Evolutionary conservation across 305 asterid genomes (phyloP), one percentile per base, ranked within the genome.

Genomic region (Caryopteris hybrid): DNA sequence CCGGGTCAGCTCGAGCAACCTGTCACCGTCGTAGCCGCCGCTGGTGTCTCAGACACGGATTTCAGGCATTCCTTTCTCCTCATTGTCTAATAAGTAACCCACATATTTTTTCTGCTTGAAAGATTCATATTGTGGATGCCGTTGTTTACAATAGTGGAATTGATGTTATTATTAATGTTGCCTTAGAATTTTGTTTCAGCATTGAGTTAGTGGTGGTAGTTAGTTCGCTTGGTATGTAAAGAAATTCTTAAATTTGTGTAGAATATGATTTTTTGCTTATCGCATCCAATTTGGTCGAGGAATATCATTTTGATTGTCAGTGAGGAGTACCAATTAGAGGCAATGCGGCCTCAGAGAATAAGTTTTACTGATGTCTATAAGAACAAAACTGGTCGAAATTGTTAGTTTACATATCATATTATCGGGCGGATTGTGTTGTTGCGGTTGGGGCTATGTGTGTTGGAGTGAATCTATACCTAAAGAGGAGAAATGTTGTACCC

Each of bases 31-130:
- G 77, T 73, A 29, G 95, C 96, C 61, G 89, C 86, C 45, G 72
- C 90, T 5, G 93, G 97, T 42, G 81, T 92, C 78, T 85, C 95
- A 12, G 82, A 80, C 43, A 55, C 85, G 48, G 91, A 88, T 51
- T 90, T 92, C 85, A 83, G 89, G 98, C 67, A 67, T 47, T 64
- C 25, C 0, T 7, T 61, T 17, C 27, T 8, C 53, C 58, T 29
- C 36, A 25, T 41, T 43, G 29, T 69, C 42, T 21, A 8, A 16
- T 64, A 11, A 5, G 5, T 53, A 23, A 29, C 34, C 33, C 69
- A 43, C 29, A 12, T 12, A 27, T 25, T 27, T 61, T 18, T 20
- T 39, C 9, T 23, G 51, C 33, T 33, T 62, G 9, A 46, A 22
- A 51, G 45, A 17, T 46, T 39, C 47, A 62, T 12, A 31, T 13